Evolutionary conservation across 1,284 basidiomycete genomes (phyloP).

Genomic region (Pisolithus thermaeus): DNA sequence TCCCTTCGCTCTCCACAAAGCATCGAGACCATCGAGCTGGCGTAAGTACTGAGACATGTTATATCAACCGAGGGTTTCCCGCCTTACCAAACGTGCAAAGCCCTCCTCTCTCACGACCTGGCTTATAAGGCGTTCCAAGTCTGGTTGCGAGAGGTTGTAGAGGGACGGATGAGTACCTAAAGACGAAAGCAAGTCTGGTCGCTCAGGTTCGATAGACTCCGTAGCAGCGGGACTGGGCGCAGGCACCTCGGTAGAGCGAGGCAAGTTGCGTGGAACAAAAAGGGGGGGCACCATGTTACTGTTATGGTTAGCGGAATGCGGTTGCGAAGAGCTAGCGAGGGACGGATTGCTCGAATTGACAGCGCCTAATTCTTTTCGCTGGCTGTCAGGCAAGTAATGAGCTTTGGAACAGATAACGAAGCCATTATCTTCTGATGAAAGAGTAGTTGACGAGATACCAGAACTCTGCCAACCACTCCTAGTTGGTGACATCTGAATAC

Average conservation of each 20-base stretch:
- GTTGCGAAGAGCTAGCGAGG: conserved; percentile 30
- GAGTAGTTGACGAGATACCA: conserved; percentile 4
- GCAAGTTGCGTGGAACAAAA: conserved; percentile 12
- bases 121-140: conserved; percentile 44
- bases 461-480: conserved; percentile 2
- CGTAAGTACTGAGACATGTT: conserved; percentile 15
- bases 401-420: conserved; percentile 28
- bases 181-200: conserved; percentile 28
- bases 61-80: background rate
- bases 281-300: conserved; percentile 25
- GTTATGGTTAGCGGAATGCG: conserved; percentile 19
- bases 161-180: conserved; percentile 38
- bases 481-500: background rate
- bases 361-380: background rate
- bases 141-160: conserved; percentile 40
- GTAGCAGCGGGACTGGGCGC: conserved; percentile 4
- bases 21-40: conserved; percentile 38
- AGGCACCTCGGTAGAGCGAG: conserved; percentile 4
- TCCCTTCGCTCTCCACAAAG: conserved; percentile 35
- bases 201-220: conserved; percentile 6
- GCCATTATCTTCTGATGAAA: conserved; percentile 25
- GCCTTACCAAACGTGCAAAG: conserved; percentile 44
- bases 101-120: conserved; percentile 54
- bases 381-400: conserved; percentile 7
- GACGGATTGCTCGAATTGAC: conserved; percentile 8